Evolutionary conservation across 768 basidiomycete genomes (phyloP), one percentile per base, ranked within the genome.

Genomic region (Phylloporus sp.): DNA sequence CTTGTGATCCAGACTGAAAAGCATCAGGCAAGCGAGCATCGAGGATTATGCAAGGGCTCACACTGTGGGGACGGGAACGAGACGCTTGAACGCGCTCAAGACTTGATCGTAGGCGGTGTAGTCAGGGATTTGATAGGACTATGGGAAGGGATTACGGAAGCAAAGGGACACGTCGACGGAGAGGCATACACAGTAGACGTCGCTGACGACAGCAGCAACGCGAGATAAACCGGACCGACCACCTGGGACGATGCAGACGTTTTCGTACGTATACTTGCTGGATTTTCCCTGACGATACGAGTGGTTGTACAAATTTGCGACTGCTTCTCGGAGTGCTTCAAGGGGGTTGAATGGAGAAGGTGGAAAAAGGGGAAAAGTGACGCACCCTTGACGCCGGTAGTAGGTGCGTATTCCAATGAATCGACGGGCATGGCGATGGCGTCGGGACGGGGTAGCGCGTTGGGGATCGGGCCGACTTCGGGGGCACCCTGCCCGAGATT

Each of bases 181-280:
- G 9, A 21, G 1, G 58, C 75, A 50, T 55, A 86, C 89, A 33
- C 82, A 84, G 55, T 90, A 91, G 42, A 93, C 90, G 61, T 93
- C 89, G 34, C 89, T 84, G 47, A 97, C 79, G 40, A 97, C 93
- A 14, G 94, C 89, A 13, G 93, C 92, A 20, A 97, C 78, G 49
- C 94, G 83, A 23, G 90, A 88, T 52, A 97, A 75, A 10, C 93
- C 93, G 3, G 93, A 76, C 44, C 91, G 83, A 14, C 94, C 94
- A 35, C 94, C 94, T 11, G 94, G 94, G 1, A 96, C 93, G 56
- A 97, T 95, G 59, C 89, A 92, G 11, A 90, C 85, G 59, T 97
- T 97, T 68, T 94, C 91, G 54, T 74, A 86, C 1, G 90, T 93
- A 64, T 96, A 97, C 55, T 94, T 76, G 54, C 86, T 90, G 8